Percentiles rank a stretch among this genome's conserved stretches.
phyloP scores from a whole-genome alignment of 2,329 filamentous ascomycete genomes.

The Macrophomina phaseolina region DNA sequence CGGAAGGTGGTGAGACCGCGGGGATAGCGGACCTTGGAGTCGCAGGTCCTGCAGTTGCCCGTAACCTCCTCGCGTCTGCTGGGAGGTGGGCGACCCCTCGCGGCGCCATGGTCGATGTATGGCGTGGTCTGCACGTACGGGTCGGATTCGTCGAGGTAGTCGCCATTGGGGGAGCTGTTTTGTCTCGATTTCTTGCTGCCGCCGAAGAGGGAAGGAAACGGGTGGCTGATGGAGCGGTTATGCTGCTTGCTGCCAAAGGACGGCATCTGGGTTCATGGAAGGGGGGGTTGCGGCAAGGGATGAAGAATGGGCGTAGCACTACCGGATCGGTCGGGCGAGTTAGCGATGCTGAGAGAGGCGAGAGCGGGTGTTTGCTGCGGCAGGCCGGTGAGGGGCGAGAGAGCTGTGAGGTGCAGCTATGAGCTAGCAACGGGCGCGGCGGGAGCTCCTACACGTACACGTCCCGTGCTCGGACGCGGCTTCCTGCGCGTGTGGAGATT shows the following conservation, averaged over 20 bases:
- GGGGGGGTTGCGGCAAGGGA: slow-evolving; percentile 16
- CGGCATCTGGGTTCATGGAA: slow-evolving; percentile 28
- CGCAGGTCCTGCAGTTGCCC: slow-evolving; percentile 85
- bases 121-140: background rate
- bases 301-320: slow-evolving; percentile 26
- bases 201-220: slow-evolving; percentile 75
- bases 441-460: slow-evolving; percentile 10
- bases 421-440: background rate
- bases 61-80: slow-evolving; percentile 58
- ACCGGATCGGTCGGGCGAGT: slow-evolving; percentile 6
- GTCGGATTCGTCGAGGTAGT: slow-evolving; percentile 10
- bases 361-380: background rate
- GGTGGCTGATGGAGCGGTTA: slow-evolving; percentile 76
- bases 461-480: slow-evolving; percentile 17
- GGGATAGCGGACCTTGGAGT: slow-evolving; percentile 80
- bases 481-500: slow-evolving; percentile 9
- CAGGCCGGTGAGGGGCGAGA: background rate
- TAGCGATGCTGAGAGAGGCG: slow-evolving; percentile 22
- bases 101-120: slow-evolving; percentile 1
- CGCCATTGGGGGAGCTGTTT: slow-evolving; percentile 47
- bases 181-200: slow-evolving; percentile 50
- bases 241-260: slow-evolving; percentile 27
- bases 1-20: slow-evolving; percentile 74
- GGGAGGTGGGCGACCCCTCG: slow-evolving; percentile 41
- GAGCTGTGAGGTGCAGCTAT: slow-evolving; percentile 1